These are phyloP conservation scores for Ophiostoma ips DNA, from an alignment of 2,329 filamentous ascomycete genomes.

Conservation along the genomic window DNA sequence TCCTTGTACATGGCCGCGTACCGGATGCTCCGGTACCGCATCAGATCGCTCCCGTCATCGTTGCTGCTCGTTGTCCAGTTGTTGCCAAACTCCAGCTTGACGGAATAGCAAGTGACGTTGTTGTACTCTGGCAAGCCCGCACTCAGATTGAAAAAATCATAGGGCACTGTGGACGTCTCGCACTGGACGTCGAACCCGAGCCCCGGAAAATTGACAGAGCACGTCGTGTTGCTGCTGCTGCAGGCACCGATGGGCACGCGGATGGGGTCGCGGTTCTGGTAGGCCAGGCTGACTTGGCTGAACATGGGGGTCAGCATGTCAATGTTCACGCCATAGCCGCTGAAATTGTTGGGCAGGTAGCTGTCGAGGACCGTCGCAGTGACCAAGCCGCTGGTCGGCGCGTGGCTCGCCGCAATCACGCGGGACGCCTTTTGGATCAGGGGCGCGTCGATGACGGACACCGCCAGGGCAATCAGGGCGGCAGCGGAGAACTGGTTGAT, in stretches of 20 bases:
- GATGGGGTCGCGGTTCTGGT: slow-evolving; percentile 1
- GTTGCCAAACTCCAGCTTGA: neutral
- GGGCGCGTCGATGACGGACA: slow-evolving; percentile 2
- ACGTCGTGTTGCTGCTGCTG: neutral
- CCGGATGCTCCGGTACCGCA: no score
- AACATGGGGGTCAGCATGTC: neutral
- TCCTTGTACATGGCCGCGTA: slow-evolving; percentile 1
- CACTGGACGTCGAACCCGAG: slow-evolving; percentile 2
- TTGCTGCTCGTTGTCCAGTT: no score
- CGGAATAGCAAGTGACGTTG: neutral
- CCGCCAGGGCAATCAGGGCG: neutral
- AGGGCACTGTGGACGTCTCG: neutral
- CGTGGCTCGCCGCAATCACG: neutral
- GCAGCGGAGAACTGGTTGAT: slow-evolving; percentile 1
- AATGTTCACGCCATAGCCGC: neutral
- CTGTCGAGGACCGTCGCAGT: neutral
- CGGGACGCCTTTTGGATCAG: slow-evolving; percentile 5
- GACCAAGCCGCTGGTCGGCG: neutral
- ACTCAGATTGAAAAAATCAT: neutral
- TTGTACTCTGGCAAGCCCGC: neutral
- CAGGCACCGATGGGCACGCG: neutral
- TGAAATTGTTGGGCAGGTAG: slow-evolving; percentile 1
- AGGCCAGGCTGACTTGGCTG: neutral
- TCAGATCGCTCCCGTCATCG: no score
- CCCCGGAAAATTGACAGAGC: neutral